phyloP scores from a whole-genome alignment of 208 protist species.

The Herpetomonas muscarum region DNA sequence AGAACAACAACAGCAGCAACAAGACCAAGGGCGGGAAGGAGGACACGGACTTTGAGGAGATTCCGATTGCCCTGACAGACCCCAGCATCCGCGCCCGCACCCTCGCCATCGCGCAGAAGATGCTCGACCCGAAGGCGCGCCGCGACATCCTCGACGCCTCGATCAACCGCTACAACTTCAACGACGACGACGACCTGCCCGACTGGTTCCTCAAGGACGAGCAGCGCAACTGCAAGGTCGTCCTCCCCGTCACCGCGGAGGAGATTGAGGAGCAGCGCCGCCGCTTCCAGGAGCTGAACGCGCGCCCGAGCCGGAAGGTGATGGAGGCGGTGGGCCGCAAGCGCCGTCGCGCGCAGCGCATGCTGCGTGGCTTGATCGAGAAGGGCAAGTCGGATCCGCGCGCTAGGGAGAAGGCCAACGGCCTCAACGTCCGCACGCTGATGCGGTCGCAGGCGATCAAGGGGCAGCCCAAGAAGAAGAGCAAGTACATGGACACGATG shows the following conservation, averaged over 20 bases:
- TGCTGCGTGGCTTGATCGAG: slow-evolving; percentile 81
- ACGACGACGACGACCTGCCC: slow-evolving; percentile 88
- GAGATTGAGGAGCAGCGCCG: slow-evolving; percentile 92
- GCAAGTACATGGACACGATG: slow-evolving; percentile 74
- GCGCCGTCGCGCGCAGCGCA: slow-evolving; percentile 74
- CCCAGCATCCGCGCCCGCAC: slow-evolving; percentile 79
- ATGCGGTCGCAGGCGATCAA: slow-evolving; percentile 88
- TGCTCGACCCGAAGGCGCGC: slow-evolving; percentile 79
- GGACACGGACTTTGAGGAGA: slow-evolving; percentile 79
- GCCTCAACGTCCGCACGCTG: slow-evolving; percentile 76
- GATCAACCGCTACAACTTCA: slow-evolving; percentile 86
- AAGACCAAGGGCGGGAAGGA: slow-evolving; percentile 43
- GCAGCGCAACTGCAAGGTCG: slow-evolving; percentile 82
- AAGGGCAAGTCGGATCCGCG: slow-evolving; percentile 89
- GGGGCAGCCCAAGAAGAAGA: slow-evolving; percentile 71
- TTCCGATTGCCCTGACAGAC: slow-evolving; percentile 85
- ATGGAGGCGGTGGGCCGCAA: slow-evolving; percentile 97
- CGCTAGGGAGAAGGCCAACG: slow-evolving; percentile 71
- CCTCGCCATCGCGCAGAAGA: slow-evolving; percentile 82
- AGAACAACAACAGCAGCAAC: slow-evolving; percentile 43
- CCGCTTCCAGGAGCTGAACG: slow-evolving; percentile 92
- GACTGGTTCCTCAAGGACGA: slow-evolving; percentile 93
- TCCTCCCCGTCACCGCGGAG: slow-evolving; percentile 81
- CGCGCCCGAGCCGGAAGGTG: slow-evolving; percentile 95
- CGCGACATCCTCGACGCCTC: slow-evolving; percentile 86